Conservation (phyloP, 2,329 filamentous ascomycete species). For the Cytospora piceae region DNA sequence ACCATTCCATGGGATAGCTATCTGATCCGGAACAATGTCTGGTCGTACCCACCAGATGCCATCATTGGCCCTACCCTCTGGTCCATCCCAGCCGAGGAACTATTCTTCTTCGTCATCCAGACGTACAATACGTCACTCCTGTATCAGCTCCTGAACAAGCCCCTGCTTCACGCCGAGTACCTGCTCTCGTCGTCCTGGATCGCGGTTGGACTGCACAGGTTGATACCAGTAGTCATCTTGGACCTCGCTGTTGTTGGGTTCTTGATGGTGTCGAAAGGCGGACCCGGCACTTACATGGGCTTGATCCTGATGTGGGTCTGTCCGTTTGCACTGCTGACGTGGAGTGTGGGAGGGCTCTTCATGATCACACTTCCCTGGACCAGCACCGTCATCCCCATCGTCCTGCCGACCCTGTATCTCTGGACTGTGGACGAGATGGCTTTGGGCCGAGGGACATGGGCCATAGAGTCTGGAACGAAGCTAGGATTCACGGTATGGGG, state of each 20-base stretch:
- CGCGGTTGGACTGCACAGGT: slow-evolving; percentile 9
- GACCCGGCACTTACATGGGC: slow-evolving; percentile 66
- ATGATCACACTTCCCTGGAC: slow-evolving; percentile 61
- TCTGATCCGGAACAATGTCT: slow-evolving; percentile 68
- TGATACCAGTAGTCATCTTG: slow-evolving; percentile 52
- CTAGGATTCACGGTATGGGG: slow-evolving; percentile 65
- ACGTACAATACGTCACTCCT: slow-evolving; percentile 73
- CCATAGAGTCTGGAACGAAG: slow-evolving; percentile 70
- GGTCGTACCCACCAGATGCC: slow-evolving; percentile 70
- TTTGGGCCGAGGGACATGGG: slow-evolving; percentile 70
- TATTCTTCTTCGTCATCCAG: slow-evolving; percentile 79
- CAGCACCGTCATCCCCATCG: slow-evolving; percentile 63
- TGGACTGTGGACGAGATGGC: slow-evolving; percentile 75
- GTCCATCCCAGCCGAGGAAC: slow-evolving; percentile 70
- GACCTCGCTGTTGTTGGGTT: slow-evolving; percentile 49
- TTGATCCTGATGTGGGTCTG: slow-evolving; percentile 71
- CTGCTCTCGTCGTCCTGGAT: slow-evolving; percentile 33
- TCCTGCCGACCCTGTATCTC: slow-evolving; percentile 68
- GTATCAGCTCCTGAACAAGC: slow-evolving; percentile 69
- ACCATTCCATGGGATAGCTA: slow-evolving; percentile 80
- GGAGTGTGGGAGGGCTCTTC: slow-evolving; percentile 66
- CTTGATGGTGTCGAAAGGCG: slow-evolving; percentile 48
- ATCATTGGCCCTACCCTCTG: slow-evolving; percentile 66
- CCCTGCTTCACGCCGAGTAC: slow-evolving; percentile 56
- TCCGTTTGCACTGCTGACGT: slow-evolving; percentile 67